Percentiles rank a stretch among this genome's conserved stretches.
phyloP scores from a whole-genome alignment of 352 stramenopile genomes.

The Blastocystis sp. region DNA sequence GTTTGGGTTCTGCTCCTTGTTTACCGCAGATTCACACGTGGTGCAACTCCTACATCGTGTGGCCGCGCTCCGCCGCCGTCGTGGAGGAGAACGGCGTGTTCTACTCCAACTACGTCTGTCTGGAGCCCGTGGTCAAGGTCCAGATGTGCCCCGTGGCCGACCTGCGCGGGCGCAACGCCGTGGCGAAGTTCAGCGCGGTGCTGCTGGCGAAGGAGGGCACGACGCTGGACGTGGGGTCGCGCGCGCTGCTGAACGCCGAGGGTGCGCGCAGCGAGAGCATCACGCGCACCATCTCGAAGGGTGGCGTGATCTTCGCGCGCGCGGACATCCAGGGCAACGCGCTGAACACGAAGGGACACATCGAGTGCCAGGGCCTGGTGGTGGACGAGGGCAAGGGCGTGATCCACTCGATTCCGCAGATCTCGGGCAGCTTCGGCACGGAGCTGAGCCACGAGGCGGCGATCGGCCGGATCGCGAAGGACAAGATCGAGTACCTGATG shows the following conservation, averaged over 20 bases:
- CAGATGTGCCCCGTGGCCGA: slow-evolving; percentile 66
- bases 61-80: slow-evolving; percentile 42
- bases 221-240: slow-evolving; percentile 43
- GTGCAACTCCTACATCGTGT: slow-evolving; percentile 61
- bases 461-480: slow-evolving; percentile 66
- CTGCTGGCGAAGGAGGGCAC: slow-evolving; percentile 65
- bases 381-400: slow-evolving; percentile 65
- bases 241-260: slow-evolving; percentile 45
- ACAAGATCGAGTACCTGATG: slow-evolving; percentile 71
- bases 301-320: slow-evolving; percentile 53
- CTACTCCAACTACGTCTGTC: slow-evolving; percentile 69
- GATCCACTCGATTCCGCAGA: slow-evolving; percentile 64
- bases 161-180: slow-evolving; percentile 44
- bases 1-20: neutral
- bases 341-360: slow-evolving; percentile 68
- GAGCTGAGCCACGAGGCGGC: slow-evolving; percentile 66
- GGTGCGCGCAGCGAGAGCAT: slow-evolving; percentile 64
- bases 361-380: slow-evolving; percentile 69
- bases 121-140: slow-evolving; percentile 60
- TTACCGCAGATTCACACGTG: slow-evolving; percentile 51
- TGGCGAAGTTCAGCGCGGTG: slow-evolving; percentile 64
- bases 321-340: slow-evolving; percentile 62
- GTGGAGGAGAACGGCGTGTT: slow-evolving; percentile 69
- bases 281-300: slow-evolving; percentile 68
- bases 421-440: slow-evolving; percentile 41